Percentiles rank a stretch among this genome's conserved stretches.
Conservation (phyloP, 306 rosid genomes). For the Cicer pinnatifidum region DNA sequence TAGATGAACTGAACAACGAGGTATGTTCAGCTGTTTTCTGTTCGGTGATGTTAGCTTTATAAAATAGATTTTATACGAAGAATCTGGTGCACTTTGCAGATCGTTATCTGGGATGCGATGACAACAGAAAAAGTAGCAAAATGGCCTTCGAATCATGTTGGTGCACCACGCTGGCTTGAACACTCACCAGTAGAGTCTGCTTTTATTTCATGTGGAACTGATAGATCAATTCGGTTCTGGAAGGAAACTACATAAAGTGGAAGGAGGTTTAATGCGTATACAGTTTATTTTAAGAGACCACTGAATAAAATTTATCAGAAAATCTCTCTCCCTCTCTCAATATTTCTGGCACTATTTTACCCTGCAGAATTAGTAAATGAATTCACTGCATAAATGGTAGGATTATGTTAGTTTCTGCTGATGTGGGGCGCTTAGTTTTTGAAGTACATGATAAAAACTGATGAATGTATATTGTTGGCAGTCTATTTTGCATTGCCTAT, state of each 20-base stretch:
- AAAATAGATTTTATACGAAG: constrained; percentile 39
- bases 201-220: constrained; percentile 81
- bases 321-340: background rate
- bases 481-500: background rate
- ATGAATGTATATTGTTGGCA: background rate
- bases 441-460: background rate
- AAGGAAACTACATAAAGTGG: constrained; percentile 55
- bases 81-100: constrained; percentile 57
- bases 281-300: constrained; percentile 27
- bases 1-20: constrained; percentile 91
- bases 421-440: constrained; percentile 10
- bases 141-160: constrained; percentile 88
- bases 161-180: constrained; percentile 92
- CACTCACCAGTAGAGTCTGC: constrained; percentile 79
- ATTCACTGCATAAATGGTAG: background rate
- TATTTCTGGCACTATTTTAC: constrained; percentile 5
- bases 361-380: constrained; percentile 12
- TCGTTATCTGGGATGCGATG: constrained; percentile 84
- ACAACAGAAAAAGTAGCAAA: constrained; percentile 79
- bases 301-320: background rate
- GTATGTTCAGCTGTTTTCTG: constrained; percentile 51
- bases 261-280: constrained; percentile 30
- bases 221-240: constrained; percentile 88
- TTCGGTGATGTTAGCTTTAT: constrained; percentile 10
- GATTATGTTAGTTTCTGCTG: background rate